phyloP scores from a whole-genome alignment of 129 eudicot species.

The Artemisia argyi region DNA sequence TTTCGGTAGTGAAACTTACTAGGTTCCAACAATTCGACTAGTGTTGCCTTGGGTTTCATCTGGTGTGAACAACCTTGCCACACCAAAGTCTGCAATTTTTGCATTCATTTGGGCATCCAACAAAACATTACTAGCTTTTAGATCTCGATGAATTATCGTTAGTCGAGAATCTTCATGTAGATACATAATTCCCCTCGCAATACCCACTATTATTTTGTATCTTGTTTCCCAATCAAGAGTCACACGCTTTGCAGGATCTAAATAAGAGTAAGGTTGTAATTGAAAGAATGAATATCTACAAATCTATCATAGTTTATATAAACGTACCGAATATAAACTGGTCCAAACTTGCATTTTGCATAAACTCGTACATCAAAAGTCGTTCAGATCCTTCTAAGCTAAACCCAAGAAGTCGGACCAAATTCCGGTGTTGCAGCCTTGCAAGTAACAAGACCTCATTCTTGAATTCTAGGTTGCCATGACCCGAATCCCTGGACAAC shows the following conservation, averaged over 20 bases:
- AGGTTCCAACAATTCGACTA: slow-evolving; percentile 45
- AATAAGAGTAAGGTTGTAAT: neutral
- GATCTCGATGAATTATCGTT: slow-evolving; percentile 48
- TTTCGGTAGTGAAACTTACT: slow-evolving; percentile 26
- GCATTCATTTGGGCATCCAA: slow-evolving; percentile 49
- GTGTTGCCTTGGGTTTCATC: slow-evolving; percentile 51
- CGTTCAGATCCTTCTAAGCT: slow-evolving; percentile 42
- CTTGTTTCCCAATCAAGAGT: slow-evolving; percentile 38
- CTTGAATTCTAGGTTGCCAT: slow-evolving; percentile 55
- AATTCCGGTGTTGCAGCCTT: slow-evolving; percentile 50
- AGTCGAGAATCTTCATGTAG: slow-evolving; percentile 52
- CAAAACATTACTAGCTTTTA: slow-evolving; percentile 49
- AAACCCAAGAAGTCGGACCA: slow-evolving; percentile 53
- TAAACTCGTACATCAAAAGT: slow-evolving; percentile 49
- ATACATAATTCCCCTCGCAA: slow-evolving; percentile 47
- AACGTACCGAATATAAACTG: slow-evolving; percentile 45
- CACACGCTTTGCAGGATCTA: slow-evolving; percentile 27
- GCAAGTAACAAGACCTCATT: slow-evolving; percentile 51
- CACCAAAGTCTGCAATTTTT: slow-evolving; percentile 58
- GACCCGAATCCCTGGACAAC: slow-evolving; percentile 36
- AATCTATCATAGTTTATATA: neutral
- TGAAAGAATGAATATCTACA: neutral
- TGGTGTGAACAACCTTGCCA: slow-evolving; percentile 36
- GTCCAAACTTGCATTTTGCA: slow-evolving; percentile 52
- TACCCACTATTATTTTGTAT: slow-evolving; percentile 38